Conservation (phyloP, 2,329 filamentous ascomycete genomes). For the Delphinella strobiligena region DNA sequence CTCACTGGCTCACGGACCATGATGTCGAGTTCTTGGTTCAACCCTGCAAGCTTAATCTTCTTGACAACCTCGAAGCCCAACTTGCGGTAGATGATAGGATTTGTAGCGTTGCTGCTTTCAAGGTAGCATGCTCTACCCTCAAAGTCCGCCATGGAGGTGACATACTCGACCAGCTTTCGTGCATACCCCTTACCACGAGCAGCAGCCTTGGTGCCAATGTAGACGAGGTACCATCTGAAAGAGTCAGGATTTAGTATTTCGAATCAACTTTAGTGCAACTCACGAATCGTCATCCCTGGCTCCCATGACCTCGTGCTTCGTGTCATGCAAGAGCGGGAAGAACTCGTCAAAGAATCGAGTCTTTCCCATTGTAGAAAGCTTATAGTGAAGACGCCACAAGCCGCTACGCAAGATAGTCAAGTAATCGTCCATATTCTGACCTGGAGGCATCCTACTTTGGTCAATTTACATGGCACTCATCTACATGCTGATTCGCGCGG, state of each 20-base stretch:
- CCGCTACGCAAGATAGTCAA: conserved; percentile 61
- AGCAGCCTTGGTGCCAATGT: conserved; percentile 62
- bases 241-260: no score
- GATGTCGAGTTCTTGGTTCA: conserved; percentile 55
- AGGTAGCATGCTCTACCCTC: conserved; percentile 62
- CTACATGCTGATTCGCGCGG: neutral
- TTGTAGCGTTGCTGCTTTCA: conserved; percentile 59
- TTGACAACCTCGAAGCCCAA: conserved; percentile 59
- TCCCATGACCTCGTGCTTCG: conserved; percentile 58
- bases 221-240: conserved; percentile 84
- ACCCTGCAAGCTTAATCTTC: conserved; percentile 47
- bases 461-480: neutral
- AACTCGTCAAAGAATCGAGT: conserved; percentile 68
- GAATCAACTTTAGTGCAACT: no score
- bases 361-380: conserved; percentile 59
- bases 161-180: conserved; percentile 56
- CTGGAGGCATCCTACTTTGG: conserved; percentile 56
- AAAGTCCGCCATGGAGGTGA: conserved; percentile 55
- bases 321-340: conserved; percentile 59
- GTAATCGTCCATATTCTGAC: conserved; percentile 60
- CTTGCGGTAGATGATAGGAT: conserved; percentile 60
- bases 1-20: conserved; percentile 63
- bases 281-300: conserved; percentile 48
- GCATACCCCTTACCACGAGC: conserved; percentile 63
- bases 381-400: conserved; percentile 65